Conservation (phyloP, 2,329 filamentous ascomycete genomes). For the Harringtonia lauricola region DNA sequence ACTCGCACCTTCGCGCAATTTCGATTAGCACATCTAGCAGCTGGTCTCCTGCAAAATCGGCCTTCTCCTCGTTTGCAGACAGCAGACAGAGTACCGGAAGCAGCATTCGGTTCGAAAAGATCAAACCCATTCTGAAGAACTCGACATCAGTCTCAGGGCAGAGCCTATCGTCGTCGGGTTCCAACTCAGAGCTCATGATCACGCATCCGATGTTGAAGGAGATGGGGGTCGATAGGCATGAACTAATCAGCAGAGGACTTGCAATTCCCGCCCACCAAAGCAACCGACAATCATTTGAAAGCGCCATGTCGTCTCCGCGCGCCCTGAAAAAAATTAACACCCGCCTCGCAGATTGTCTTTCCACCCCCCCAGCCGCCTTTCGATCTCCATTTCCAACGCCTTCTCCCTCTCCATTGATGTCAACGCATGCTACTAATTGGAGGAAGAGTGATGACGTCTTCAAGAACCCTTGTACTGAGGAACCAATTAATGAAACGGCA, state of each 20-base stretch:
- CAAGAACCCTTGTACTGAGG: background rate
- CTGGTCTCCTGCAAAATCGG: background rate
- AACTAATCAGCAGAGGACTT: slow-evolving; percentile 5
- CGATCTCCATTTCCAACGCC: background rate
- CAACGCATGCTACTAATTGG: background rate
- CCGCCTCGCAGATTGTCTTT: background rate
- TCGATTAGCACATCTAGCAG: background rate
- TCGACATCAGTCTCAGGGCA: slow-evolving; percentile 3
- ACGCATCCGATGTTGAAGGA: slow-evolving; percentile 4
- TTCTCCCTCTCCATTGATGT: background rate
- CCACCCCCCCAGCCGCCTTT: background rate
- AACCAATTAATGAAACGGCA: background rate
- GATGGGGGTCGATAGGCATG: background rate
- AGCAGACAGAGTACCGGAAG: background rate
- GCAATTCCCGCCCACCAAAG: background rate
- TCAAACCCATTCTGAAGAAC: slow-evolving; percentile 9
- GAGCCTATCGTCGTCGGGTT: slow-evolving; percentile 1
- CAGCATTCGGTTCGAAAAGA: background rate
- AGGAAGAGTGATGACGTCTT: background rate
- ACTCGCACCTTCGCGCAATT: background rate
- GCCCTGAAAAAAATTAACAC: background rate
- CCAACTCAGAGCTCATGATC: slow-evolving; percentile 1
- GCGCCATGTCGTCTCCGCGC: background rate
- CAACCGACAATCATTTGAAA: slow-evolving; percentile 1
- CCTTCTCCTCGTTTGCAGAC: too few species aligned